Percentiles rank a stretch among this genome's conserved stretches.
Conservation (phyloP, 2,329 filamentous ascomycete genomes). For the Pleomassaria siparia region DNA sequence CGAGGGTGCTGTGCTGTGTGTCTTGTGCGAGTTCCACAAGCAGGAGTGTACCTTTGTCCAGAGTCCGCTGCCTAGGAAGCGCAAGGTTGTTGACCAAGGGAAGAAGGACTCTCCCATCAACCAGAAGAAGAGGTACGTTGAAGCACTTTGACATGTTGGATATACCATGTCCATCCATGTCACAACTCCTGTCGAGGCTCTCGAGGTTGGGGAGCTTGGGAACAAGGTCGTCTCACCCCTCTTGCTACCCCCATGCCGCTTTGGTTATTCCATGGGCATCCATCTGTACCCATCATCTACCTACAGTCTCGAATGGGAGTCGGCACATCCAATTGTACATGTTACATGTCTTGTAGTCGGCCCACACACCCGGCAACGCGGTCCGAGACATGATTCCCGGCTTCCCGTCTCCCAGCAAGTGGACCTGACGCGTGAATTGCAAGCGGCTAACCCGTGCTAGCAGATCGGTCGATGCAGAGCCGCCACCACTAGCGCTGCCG, state of each 20-base stretch:
- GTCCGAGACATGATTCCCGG: neutral
- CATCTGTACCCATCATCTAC: neutral
- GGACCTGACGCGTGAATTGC: constrained; percentile 3
- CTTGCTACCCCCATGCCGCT: constrained; percentile 7
- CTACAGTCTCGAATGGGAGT: neutral
- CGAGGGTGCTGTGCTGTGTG: constrained; percentile 71
- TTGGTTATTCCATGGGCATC: constrained; percentile 5
- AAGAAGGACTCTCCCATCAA: constrained; percentile 59
- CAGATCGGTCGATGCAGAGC: constrained; percentile 43
- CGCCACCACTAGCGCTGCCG: constrained; percentile 42
- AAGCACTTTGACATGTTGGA: too few relatives aligned
- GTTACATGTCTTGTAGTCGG: neutral
- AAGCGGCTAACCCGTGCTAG: constrained; percentile 28
- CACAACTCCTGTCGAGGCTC: constrained; percentile 5
- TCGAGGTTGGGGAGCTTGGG: constrained; percentile 1
- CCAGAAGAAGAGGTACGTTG: constrained; percentile 68
- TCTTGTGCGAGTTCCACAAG: constrained; percentile 75
- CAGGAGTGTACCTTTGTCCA: constrained; percentile 78
- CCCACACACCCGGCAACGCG: neutral
- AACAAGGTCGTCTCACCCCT: constrained; percentile 1
- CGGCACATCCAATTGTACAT: neutral
- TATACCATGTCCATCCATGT: constrained; percentile 8
- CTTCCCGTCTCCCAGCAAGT: constrained; percentile 5
- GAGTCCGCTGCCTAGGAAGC: constrained; percentile 76
- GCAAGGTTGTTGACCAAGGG: constrained; percentile 70